phyloP scores from a whole-genome alignment of 192 early-diverging fungal genomes.

The Geranomyces michiganensis region DNA sequence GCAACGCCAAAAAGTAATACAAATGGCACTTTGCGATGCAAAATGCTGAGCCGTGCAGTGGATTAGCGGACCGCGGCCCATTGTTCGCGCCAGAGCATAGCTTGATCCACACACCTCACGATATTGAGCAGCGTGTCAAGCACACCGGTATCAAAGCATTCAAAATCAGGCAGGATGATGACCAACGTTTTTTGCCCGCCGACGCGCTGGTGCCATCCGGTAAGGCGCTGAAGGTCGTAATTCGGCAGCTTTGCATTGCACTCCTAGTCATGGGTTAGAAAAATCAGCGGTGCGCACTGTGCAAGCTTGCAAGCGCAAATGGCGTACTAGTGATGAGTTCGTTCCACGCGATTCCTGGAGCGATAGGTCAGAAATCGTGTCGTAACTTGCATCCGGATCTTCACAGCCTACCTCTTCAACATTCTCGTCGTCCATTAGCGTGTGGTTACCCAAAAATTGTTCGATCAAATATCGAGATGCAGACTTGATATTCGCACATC shows the following conservation, averaged over 20 bases:
- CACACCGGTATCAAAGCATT: conserved; percentile 72
- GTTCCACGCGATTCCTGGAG: neutral
- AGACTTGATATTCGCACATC: conserved; percentile 64
- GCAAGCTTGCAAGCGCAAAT: too few species aligned
- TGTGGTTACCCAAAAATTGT: conserved; percentile 57
- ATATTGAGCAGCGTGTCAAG: conserved; percentile 78
- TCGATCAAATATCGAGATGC: conserved; percentile 71
- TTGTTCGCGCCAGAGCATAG: too few species aligned
- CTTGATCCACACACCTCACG: conserved; percentile 51
- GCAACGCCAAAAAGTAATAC: conserved; percentile 83
- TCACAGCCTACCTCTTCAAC: conserved; percentile 8
- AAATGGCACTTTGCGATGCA: conserved; percentile 60
- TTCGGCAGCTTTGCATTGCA: conserved; percentile 38
- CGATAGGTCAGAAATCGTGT: too few species aligned
- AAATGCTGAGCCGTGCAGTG: neutral
- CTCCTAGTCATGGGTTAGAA: neutral
- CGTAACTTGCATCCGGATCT: too few species aligned
- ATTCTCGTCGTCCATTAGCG: conserved; percentile 29
- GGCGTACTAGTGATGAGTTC: too few species aligned
- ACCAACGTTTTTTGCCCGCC: conserved; percentile 52
- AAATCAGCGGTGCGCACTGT: too few species aligned
- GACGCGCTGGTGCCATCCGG: conserved; percentile 64
- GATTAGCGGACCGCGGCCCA: too few species aligned
- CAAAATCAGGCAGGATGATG: conserved; percentile 85
- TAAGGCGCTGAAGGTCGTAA: conserved; percentile 71